phyloP scores from a whole-genome alignment of 225 moss, liverwort and hornwort genomes.

The Thuidium tamariscinum region DNA sequence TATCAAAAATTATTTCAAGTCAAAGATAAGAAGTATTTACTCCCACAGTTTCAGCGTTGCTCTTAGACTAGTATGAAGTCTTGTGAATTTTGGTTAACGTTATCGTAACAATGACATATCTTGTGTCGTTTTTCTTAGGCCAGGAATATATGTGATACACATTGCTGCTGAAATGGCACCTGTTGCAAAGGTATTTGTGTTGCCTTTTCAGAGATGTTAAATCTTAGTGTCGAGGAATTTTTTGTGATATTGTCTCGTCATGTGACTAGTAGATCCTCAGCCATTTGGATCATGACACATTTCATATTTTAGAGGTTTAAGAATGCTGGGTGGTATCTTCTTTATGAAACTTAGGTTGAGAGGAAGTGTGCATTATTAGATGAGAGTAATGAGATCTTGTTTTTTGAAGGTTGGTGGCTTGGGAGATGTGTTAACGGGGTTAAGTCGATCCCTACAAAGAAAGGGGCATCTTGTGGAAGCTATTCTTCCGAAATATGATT shows the following conservation, averaged over 20 bases:
- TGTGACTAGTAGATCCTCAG: background rate
- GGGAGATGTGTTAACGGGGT: conserved; percentile 90
- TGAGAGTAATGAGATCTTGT: background rate
- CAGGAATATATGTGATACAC: conserved; percentile 80
- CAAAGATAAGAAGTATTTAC: background rate
- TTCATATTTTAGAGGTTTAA: background rate
- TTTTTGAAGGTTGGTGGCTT: conserved; percentile 76
- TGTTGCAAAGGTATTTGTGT: conserved; percentile 73
- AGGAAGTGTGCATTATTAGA: background rate
- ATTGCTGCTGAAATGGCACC: conserved; percentile 99
- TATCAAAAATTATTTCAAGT: background rate
- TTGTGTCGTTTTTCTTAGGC: conserved; percentile 32
- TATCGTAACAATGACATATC: background rate
- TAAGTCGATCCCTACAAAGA: conserved; percentile 87
- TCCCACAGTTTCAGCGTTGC: background rate
- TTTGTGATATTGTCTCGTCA: background rate
- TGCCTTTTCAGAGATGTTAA: background rate
- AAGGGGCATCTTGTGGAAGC: conserved; percentile 96
- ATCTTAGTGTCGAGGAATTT: background rate
- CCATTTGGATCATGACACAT: background rate
- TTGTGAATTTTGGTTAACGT: background rate
- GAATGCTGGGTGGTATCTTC: background rate
- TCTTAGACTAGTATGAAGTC: background rate
- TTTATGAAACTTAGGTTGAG: background rate
- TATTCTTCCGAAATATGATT: conserved; percentile 95